Conservation (phyloP, 78 protist species). For the Dictyostelium brefeldianum region DNA sequence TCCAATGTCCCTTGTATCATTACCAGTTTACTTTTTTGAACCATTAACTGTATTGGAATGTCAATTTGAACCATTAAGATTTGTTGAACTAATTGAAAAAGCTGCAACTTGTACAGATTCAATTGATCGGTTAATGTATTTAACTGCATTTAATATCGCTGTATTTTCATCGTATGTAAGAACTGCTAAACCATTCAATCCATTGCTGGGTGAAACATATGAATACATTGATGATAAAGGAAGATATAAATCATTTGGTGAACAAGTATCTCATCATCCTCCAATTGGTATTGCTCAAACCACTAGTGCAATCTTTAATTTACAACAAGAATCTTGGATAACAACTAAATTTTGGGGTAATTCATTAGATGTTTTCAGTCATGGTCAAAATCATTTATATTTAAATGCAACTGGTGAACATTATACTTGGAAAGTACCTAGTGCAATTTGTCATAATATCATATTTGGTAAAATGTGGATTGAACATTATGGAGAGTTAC, state of each 20-base stretch:
- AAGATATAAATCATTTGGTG: slow-evolving; percentile 61
- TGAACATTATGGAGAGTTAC: slow-evolving; percentile 82
- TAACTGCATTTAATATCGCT: slow-evolving; percentile 81
- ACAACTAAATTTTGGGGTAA: slow-evolving; percentile 86
- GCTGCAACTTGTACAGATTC: slow-evolving; percentile 53
- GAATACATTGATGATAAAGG: slow-evolving; percentile 70
- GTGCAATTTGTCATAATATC: slow-evolving; percentile 76
- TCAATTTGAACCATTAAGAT: slow-evolving; percentile 75
- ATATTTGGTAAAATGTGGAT: slow-evolving; percentile 84
- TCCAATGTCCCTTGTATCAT: slow-evolving; percentile 70
- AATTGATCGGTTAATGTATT: slow-evolving; percentile 49
- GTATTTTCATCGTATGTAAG: slow-evolving; percentile 48
- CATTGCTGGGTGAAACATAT: slow-evolving; percentile 79
- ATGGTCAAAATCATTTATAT: slow-evolving; percentile 64
- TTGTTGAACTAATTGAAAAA: slow-evolving; percentile 64
- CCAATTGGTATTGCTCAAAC: slow-evolving; percentile 79
- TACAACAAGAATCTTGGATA: slow-evolving; percentile 75
- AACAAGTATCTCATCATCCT: slow-evolving; percentile 89
- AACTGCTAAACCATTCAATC: slow-evolving; percentile 82
- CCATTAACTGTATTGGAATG: slow-evolving; percentile 71
- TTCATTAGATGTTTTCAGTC: slow-evolving; percentile 69
- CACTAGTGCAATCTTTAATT: slow-evolving; percentile 15
- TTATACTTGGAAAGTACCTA: slow-evolving; percentile 56
- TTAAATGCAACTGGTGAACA: slow-evolving; percentile 30
- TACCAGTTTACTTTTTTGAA: slow-evolving; percentile 84